Evolutionary conservation across 768 basidiomycete species (phyloP).

Genomic region (Phanerodontia chrysosporium): DNA sequence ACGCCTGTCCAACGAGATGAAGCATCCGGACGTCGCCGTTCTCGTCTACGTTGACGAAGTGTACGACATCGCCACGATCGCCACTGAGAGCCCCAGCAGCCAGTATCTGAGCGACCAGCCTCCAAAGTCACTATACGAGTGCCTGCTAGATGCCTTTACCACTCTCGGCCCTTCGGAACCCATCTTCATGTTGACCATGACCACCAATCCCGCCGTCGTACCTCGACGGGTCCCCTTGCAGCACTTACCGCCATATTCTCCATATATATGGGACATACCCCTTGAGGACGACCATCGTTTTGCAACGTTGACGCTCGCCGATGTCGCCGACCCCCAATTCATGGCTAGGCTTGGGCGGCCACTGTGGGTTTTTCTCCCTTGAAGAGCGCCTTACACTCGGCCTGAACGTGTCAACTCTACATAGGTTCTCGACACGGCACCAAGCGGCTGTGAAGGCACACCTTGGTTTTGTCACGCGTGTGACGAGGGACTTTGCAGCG

Average conservation of each 20-base stretch:
- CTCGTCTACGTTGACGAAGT: too few species aligned
- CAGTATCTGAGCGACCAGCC: too few species aligned
- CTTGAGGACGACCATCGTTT: background rate
- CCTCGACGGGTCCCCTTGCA: background rate
- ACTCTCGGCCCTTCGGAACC: background rate
- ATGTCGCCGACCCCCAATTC: background rate
- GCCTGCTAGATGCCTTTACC: background rate
- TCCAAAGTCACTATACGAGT: too few species aligned
- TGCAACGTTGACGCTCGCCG: background rate
- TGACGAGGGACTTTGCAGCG: background rate
- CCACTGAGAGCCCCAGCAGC: too few species aligned
- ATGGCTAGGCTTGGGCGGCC: background rate
- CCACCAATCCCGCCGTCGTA: background rate
- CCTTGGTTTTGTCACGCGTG: background rate
- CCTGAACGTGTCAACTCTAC: too few species aligned
- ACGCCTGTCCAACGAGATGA: too few species aligned
- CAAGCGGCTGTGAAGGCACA: background rate
- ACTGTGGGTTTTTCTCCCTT: background rate
- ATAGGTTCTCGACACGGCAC: background rate
- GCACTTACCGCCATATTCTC: background rate
- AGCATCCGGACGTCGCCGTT: too few species aligned
- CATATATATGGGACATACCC: background rate
- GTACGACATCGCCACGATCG: too few species aligned
- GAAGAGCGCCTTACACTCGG: background rate
- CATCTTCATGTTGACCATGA: background rate